These are phyloP conservation scores for Huntiella moniliformis DNA, from an alignment of 2,329 filamentous ascomycete species.

Conservation along the genomic window DNA sequence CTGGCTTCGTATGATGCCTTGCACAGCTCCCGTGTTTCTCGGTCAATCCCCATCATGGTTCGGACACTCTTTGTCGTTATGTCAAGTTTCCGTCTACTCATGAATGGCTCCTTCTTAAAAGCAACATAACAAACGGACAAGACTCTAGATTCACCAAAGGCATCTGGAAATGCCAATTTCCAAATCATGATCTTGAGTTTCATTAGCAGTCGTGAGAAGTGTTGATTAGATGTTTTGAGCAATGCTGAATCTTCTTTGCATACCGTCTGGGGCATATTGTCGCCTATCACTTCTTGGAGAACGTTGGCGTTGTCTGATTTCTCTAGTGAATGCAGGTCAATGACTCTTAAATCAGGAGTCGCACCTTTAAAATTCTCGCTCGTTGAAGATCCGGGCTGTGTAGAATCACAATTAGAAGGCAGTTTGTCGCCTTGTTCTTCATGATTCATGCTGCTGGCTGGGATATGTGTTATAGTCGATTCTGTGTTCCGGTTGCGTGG, in stretches of 20 bases:
- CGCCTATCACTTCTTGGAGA: neutral
- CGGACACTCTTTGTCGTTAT: constrained; percentile 2
- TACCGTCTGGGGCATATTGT: neutral
- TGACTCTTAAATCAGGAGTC: neutral
- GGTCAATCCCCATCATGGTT: constrained; percentile 7
- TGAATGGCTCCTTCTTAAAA: neutral
- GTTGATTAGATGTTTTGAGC: neutral
- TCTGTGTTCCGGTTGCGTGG: too few relatives aligned
- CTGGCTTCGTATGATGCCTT: neutral
- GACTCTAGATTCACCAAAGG: constrained; percentile 1
- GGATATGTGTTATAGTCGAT: too few relatives aligned
- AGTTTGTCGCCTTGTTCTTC: too few relatives aligned
- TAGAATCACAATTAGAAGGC: too few relatives aligned
- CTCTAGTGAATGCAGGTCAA: neutral
- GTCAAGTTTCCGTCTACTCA: neutral
- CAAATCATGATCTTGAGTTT: constrained; percentile 7
- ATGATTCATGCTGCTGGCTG: too few relatives aligned
- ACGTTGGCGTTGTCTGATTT: neutral
- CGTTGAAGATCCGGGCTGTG: too few relatives aligned
- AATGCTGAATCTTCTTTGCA: too few relatives aligned
- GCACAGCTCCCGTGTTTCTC: constrained; percentile 5
- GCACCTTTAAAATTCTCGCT: too few relatives aligned
- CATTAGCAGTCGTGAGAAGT: constrained; percentile 1
- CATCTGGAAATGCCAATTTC: constrained; percentile 7
- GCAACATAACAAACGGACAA: neutral